These are phyloP conservation scores for Sarcomyxa edulis DNA, from an alignment of 768 basidiomycete species.

Conservation along the genomic window DNA sequence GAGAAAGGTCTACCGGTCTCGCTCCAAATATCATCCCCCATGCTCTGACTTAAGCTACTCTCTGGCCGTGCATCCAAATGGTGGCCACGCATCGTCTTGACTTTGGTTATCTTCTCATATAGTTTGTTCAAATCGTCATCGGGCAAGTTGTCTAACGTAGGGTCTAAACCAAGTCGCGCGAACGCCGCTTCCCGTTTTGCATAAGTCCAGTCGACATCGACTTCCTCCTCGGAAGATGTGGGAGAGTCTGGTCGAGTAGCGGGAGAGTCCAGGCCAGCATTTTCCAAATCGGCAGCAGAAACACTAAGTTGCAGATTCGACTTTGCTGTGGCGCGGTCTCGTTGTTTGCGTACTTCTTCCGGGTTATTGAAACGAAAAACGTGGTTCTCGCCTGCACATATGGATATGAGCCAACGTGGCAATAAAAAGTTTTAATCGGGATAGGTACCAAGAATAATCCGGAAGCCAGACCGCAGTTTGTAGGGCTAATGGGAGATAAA, in stretches of 20 bases:
- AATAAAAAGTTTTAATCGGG: conserved; percentile 5
- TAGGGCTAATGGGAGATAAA: conserved; percentile 46
- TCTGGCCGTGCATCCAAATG: conserved; percentile 80
- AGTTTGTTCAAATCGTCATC: conserved; percentile 94
- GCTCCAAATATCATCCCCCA: conserved; percentile 86
- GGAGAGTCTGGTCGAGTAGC: conserved; percentile 79
- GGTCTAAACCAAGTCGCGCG: conserved; percentile 80
- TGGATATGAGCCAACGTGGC: conserved; percentile 10
- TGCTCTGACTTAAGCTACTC: conserved; percentile 83
- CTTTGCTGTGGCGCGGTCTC: conserved; percentile 73
- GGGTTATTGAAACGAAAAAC: conserved; percentile 98
- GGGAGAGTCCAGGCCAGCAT: conserved; percentile 34
- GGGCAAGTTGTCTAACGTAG: conserved; percentile 85
- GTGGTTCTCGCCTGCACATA: conserved; percentile 77
- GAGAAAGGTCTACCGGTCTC: conserved; percentile 77
- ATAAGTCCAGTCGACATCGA: conserved; percentile 95
- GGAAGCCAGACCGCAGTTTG: conserved; percentile 90
- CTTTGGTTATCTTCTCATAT: conserved; percentile 91
- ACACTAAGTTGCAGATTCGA: conserved; percentile 64
- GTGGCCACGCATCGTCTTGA: conserved; percentile 82
- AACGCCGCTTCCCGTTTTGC: conserved; percentile 93
- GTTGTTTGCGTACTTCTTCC: conserved; percentile 87
- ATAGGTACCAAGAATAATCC: conserved; percentile 85
- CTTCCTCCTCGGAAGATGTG: conserved; percentile 58
- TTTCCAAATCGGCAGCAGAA: conserved; percentile 64